These are phyloP conservation scores for Leishmania amazonensis DNA, from an alignment of 208 protist genomes.

Conservation along the genomic window DNA sequence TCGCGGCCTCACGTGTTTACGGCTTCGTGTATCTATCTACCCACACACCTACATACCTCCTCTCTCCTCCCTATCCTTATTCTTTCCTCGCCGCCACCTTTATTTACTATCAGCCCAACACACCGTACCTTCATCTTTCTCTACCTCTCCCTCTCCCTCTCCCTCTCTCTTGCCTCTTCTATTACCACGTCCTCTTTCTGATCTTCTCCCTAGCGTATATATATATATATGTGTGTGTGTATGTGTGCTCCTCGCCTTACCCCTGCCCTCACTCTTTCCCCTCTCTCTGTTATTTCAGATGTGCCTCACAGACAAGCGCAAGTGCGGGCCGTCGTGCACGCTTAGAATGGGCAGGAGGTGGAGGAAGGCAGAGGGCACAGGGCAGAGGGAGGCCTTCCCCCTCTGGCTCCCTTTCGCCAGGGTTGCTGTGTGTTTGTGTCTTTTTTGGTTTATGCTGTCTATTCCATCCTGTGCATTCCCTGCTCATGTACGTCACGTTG, in stretches of 20 bases:
- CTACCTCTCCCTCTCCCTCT: not conserved
- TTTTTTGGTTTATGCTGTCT: not conserved
- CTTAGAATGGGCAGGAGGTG: not conserved
- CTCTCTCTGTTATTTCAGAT: not conserved
- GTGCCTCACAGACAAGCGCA: not conserved
- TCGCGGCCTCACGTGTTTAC: not conserved
- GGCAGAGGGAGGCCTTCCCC: not conserved
- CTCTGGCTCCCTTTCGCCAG: not conserved
- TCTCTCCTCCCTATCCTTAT: not conserved
- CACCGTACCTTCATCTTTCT: not conserved
- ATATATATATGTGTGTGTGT: not conserved
- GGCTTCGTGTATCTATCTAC: not conserved
- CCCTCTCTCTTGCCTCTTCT: not conserved
- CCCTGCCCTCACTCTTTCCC: not conserved
- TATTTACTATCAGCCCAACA: not conserved
- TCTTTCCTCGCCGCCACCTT: not conserved
- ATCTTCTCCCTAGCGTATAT: not conserved
- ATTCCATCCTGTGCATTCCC: not conserved
- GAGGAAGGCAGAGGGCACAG: not conserved
- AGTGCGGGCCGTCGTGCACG: not conserved
- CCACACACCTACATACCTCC: too few species aligned
- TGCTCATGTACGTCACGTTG: not conserved
- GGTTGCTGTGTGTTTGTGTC: not conserved
- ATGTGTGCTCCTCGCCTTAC: not conserved
- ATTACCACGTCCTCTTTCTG: not conserved